A percentile compares a stretch with the other conserved stretches of the same genome.
Conservation (phyloP, 345 rosid genomes). For the Draba incana region DNA sequence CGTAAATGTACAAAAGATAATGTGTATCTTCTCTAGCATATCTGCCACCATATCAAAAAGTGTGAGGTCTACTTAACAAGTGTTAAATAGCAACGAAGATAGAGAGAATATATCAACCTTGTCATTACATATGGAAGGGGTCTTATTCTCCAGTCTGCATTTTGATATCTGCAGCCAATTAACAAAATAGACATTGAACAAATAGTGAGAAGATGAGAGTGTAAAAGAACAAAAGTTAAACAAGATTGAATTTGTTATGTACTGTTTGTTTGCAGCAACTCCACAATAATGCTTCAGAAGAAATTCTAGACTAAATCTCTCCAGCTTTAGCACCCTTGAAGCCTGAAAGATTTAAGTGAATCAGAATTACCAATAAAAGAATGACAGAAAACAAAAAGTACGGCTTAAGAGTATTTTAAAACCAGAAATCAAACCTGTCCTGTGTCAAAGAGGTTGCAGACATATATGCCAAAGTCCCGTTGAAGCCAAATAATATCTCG, state of each 20-base stretch:
- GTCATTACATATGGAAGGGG: conserved; percentile 89
- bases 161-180: conserved; percentile 76
- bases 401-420: background rate
- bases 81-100: background rate
- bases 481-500: conserved; percentile 95
- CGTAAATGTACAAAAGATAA: conserved; percentile 80
- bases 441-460: conserved; percentile 95
- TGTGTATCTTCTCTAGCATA: conserved; percentile 98
- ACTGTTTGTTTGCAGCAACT: conserved; percentile 91
- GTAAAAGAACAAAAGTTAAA: conserved; percentile 23
- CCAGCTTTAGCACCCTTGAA: conserved; percentile 84
- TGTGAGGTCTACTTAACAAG: conserved; percentile 14
- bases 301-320: conserved; percentile 86
- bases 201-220: conserved; percentile 16
- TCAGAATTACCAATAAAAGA: background rate
- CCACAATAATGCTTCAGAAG: conserved; percentile 77
- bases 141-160: conserved; percentile 96
- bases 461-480: conserved; percentile 92
- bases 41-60: conserved; percentile 50
- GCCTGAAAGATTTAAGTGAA: conserved; percentile 52
- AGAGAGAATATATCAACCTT: conserved; percentile 48
- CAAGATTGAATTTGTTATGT: conserved; percentile 31
- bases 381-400: background rate
- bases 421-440: conserved; percentile 72
- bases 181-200: conserved; percentile 15